phyloP scores from a whole-genome alignment of 1,284 basidiomycete species.

The Apiotrichum veenhuisii region DNA sequence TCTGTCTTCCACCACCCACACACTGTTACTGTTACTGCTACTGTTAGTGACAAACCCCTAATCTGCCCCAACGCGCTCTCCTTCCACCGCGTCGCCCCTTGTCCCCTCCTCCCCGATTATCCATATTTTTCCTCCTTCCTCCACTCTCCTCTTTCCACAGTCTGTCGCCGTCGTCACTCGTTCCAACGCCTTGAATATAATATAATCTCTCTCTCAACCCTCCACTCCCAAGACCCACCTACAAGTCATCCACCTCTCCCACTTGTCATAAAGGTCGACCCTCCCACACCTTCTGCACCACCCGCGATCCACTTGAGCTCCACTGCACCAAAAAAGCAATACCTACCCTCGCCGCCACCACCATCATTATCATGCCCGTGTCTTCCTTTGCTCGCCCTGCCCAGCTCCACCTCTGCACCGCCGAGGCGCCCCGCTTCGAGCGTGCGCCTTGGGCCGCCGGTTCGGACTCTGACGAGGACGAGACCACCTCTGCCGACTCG shows the following conservation, averaged over 20 bases:
- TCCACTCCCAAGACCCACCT: constrained; percentile 3
- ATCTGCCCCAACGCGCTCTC: constrained; percentile 14
- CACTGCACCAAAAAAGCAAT: neutral
- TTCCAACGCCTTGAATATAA: neutral
- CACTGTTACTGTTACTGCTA: neutral
- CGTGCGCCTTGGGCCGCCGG: neutral
- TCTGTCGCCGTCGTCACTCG: too few species aligned
- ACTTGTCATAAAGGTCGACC: neutral
- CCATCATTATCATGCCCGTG: constrained; percentile 9
- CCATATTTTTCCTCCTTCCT: neutral
- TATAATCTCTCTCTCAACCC: neutral
- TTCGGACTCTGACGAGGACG: constrained; percentile 12
- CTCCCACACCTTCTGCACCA: too few species aligned
- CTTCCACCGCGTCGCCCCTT: neutral
- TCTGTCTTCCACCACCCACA: neutral
- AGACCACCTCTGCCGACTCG: constrained; percentile 2
- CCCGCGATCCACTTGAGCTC: neutral
- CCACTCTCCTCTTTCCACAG: too few species aligned
- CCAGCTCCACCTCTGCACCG: constrained; percentile 9
- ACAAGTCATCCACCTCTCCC: neutral
- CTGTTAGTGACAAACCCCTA: constrained; percentile 6
- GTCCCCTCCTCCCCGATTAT: neutral
- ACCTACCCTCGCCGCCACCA: neutral
- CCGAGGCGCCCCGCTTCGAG: neutral
- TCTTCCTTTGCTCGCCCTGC: constrained; percentile 3